phyloP scores from a whole-genome alignment of 495 filamentous ascomycete species.

The Venustampulla echinocandica region DNA sequence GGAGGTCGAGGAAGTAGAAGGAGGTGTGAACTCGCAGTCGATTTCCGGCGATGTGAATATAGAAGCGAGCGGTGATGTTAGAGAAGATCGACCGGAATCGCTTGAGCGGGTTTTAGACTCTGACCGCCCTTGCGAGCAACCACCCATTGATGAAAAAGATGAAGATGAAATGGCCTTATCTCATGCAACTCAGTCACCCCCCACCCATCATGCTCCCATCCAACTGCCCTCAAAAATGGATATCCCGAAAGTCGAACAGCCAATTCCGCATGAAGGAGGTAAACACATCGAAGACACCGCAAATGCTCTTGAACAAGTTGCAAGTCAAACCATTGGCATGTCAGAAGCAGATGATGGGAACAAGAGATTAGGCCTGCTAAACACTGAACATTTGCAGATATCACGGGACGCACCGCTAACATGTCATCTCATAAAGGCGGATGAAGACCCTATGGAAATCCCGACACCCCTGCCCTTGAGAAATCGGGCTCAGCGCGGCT shows the following conservation, averaged over 20 bases:
- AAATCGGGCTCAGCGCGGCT: not conserved
- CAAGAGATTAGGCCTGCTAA: not conserved
- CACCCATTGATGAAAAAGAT: no score
- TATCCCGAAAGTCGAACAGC: not conserved
- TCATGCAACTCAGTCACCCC: no score
- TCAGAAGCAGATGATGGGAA: not conserved
- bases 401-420: not conserved
- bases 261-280: not conserved
- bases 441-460: not conserved
- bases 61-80: no score
- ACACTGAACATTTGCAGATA: not conserved
- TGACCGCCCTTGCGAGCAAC: no score
- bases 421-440: not conserved
- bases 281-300: not conserved
- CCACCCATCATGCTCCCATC: no score
- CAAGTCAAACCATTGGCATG: not conserved
- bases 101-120: no score
- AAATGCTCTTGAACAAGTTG: no score
- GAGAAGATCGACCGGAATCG: no score
- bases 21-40: not conserved
- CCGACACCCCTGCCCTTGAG: not conserved
- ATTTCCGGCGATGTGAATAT: no score
- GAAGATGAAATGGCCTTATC: no score
- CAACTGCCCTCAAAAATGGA: no score
- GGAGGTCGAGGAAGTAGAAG: not conserved